Conservation (phyloP, 768 basidiomycete genomes). For the Termitomyces heimii region DNA sequence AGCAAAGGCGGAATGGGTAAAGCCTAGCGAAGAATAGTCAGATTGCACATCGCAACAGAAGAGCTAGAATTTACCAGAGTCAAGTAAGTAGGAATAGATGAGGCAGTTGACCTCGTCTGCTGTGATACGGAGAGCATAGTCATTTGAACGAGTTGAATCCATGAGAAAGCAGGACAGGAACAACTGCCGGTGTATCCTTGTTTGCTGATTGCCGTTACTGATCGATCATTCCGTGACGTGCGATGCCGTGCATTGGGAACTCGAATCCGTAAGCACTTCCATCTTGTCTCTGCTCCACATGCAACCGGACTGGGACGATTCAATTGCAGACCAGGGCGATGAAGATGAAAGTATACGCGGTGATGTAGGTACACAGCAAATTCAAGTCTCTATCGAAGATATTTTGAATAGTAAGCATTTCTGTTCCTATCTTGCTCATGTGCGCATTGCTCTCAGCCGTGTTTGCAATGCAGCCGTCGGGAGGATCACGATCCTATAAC, state of each 20-base stretch:
- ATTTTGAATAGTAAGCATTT: constrained; percentile 21
- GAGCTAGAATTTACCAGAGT: constrained; percentile 50
- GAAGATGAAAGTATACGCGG: neutral
- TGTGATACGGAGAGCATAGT: constrained; percentile 50
- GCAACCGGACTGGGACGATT: constrained; percentile 18
- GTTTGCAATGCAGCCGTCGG: constrained; percentile 25
- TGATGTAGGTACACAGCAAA: neutral
- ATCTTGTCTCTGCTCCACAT: constrained; percentile 8
- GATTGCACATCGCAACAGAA: neutral
- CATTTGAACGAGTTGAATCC: constrained; percentile 5
- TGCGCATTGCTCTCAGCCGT: constrained; percentile 17
- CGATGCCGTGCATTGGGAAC: constrained; percentile 4
- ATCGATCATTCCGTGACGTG: constrained; percentile 14
- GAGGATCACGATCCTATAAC: constrained; percentile 10
- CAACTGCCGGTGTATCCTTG: neutral
- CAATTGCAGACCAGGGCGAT: constrained; percentile 15
- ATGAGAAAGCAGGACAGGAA: neutral
- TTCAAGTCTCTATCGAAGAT: constrained; percentile 15
- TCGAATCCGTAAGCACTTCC: neutral
- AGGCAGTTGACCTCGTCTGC: constrained; percentile 85
- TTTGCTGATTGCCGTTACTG: constrained; percentile 8
- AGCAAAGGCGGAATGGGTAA: constrained; percentile 78
- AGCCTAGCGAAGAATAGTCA: constrained; percentile 41
- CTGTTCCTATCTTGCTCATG: neutral
- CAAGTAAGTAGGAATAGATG: constrained; percentile 78